phyloP scores from a whole-genome alignment of 345 rosid genomes.

The Corchorus olitorius region DNA sequence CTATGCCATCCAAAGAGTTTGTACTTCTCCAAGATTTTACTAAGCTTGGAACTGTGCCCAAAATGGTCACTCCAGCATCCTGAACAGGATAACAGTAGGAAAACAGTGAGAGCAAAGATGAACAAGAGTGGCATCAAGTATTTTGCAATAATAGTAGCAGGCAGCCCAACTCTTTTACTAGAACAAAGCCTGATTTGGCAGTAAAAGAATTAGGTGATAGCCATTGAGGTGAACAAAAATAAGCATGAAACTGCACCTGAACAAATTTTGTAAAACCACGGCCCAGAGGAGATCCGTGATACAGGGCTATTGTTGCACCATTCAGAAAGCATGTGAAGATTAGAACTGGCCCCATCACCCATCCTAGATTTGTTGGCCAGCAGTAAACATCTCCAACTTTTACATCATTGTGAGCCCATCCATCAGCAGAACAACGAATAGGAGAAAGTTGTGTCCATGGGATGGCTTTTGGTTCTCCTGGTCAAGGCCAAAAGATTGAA shows the following conservation, averaged over 20 bases:
- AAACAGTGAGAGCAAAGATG: not conserved
- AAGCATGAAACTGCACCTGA: constrained; percentile 46
- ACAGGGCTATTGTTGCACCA: constrained; percentile 85
- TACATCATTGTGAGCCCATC: constrained; percentile 64
- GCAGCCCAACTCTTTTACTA: not conserved
- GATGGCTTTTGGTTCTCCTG: constrained; percentile 98
- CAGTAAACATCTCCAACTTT: constrained; percentile 62
- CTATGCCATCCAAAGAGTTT: constrained; percentile 66
- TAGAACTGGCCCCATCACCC: constrained; percentile 89
- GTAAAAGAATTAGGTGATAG: not conserved
- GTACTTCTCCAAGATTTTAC: constrained; percentile 85
- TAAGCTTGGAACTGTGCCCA: constrained; percentile 91
- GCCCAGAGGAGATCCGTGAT: constrained; percentile 89
- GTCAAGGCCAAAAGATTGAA: constrained; percentile 14
- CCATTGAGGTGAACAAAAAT: not conserved
- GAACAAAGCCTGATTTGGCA: not conserved
- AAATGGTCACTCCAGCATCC: constrained; percentile 86
- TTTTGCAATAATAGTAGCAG: not conserved
- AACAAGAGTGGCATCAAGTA: not conserved
- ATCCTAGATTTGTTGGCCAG: constrained; percentile 96
- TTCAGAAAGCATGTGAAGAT: constrained; percentile 66
- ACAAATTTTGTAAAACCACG: constrained; percentile 83
- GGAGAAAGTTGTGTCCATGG: constrained; percentile 89
- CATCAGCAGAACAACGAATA: constrained; percentile 64
- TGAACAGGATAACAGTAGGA: constrained; percentile 29